A percentile compares a stretch with the other conserved stretches of the same genome.
These are phyloP conservation scores for Fusarium sp. DNA, from an alignment of 2,329 filamentous ascomycete species.

Conservation along the genomic window DNA sequence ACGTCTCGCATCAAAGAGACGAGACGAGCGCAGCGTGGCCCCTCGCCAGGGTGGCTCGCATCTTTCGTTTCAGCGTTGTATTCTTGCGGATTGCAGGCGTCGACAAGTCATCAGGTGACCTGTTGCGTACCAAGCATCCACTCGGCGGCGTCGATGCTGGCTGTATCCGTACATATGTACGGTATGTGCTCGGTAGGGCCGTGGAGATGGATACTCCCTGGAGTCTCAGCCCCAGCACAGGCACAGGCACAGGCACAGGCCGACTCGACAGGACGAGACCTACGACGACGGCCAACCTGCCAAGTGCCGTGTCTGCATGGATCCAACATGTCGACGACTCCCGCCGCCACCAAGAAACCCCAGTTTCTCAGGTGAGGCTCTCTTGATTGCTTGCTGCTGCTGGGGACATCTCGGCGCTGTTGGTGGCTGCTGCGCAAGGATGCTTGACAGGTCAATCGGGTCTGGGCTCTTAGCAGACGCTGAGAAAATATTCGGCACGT, in stretches of 20 bases:
- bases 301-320: conserved; percentile 39
- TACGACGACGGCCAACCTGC: background rate
- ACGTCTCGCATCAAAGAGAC: conserved; percentile 6
- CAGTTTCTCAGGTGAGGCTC: conserved; percentile 33
- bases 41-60: too few species aligned
- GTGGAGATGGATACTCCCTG: background rate
- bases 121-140: conserved; percentile 18
- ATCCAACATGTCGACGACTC: conserved; percentile 17
- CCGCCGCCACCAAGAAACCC: conserved; percentile 24
- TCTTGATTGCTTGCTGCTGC: conserved; percentile 1
- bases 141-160: conserved; percentile 19
- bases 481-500: background rate
- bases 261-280: too few species aligned
- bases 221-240: too few species aligned
- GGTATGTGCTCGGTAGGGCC: background rate
- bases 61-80: conserved; percentile 1
- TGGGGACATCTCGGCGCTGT: conserved; percentile 13
- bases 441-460: conserved; percentile 18
- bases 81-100: conserved; percentile 45
- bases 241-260: too few species aligned
- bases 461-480: conserved; percentile 28
- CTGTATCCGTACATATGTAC: too few species aligned
- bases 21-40: conserved; percentile 8
- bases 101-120: conserved; percentile 47
- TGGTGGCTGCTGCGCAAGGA: conserved; percentile 28